Percentiles rank a stretch among this genome's conserved stretches.
Conservation (phyloP, 176 grass and related monocot species). For the Elaeis guineensis region DNA sequence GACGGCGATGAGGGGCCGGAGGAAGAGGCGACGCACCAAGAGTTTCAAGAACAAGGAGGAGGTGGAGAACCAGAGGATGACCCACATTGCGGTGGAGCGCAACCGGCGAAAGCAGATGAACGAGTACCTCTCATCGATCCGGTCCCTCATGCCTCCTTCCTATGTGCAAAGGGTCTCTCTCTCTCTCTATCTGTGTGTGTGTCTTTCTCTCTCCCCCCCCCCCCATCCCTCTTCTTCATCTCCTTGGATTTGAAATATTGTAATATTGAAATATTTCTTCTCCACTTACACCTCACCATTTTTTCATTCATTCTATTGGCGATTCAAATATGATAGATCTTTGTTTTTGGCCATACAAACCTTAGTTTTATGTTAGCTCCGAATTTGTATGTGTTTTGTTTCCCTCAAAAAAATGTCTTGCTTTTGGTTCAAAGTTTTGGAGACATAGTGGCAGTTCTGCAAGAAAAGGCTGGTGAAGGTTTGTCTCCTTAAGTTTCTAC, state of each 20-base stretch:
- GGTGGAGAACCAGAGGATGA: conserved; percentile 83
- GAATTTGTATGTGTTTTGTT: too few relatives aligned
- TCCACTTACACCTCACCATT: not conserved
- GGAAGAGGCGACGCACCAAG: conserved; percentile 54
- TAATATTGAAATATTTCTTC: not conserved
- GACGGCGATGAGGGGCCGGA: conserved; percentile 2
- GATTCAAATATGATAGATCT: not conserved
- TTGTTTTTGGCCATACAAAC: conserved; percentile 1
- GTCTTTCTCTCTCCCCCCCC: too few relatives aligned
- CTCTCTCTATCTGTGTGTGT: too few relatives aligned
- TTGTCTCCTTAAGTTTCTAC: conserved; percentile 13
- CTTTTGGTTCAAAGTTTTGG: too few relatives aligned
- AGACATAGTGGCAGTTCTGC: too few relatives aligned
- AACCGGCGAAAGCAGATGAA: conserved; percentile 83
- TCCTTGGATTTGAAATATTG: too few relatives aligned
- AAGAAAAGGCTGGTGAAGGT: too few relatives aligned
- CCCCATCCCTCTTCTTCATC: too few relatives aligned
- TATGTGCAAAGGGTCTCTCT: conserved; percentile 60
- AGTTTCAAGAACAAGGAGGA: conserved; percentile 72
- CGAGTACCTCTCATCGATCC: conserved; percentile 68
- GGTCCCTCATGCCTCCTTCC: conserved; percentile 69
- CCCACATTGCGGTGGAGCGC: conserved; percentile 86
- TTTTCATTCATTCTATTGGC: not conserved
- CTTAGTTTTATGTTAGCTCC: too few relatives aligned
- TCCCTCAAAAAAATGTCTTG: too few relatives aligned